Conservation (phyloP, 352 stramenopile genomes). For the Elongisporangium anandrum region DNA sequence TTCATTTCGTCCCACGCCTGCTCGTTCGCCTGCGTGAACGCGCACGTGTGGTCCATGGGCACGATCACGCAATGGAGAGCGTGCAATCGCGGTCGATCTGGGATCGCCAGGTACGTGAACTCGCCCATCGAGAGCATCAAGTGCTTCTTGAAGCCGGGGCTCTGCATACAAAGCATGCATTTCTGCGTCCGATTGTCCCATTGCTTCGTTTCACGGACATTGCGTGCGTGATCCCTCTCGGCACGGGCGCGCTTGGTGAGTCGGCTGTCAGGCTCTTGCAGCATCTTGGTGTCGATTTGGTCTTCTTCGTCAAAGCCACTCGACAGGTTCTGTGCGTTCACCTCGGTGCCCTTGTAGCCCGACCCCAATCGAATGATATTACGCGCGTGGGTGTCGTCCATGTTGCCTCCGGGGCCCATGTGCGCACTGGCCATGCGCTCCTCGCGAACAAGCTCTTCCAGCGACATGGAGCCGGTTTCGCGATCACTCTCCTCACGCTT, state of each 20-base stretch:
- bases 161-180: slow-evolving; percentile 66
- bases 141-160: slow-evolving; percentile 73
- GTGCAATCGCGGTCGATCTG: slow-evolving; percentile 51
- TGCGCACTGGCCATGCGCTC: slow-evolving; percentile 56
- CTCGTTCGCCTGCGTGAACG: slow-evolving; percentile 53
- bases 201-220: slow-evolving; percentile 57
- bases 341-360: slow-evolving; percentile 68
- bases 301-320: slow-evolving; percentile 85
- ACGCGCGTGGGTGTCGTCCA: slow-evolving; percentile 61
- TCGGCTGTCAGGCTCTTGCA: slow-evolving; percentile 35
- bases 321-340: slow-evolving; percentile 51
- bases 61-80: slow-evolving; percentile 70
- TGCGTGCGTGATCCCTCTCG: slow-evolving; percentile 44
- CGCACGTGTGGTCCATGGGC: slow-evolving; percentile 64
- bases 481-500: slow-evolving; percentile 19
- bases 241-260: slow-evolving; percentile 54
- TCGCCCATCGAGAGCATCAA: slow-evolving; percentile 76
- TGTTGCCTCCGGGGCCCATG: slow-evolving; percentile 34
- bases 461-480: slow-evolving; percentile 21
- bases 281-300: slow-evolving; percentile 63
- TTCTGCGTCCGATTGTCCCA: slow-evolving; percentile 68
- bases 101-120: slow-evolving; percentile 67
- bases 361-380: slow-evolving; percentile 76
- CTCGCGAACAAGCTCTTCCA: slow-evolving; percentile 77
- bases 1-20: slow-evolving; percentile 58